Percentiles rank a stretch among this genome's conserved stretches.
Evolutionary conservation across 768 basidiomycete species (phyloP).

Genomic region (Trametopsis cervina): DNA sequence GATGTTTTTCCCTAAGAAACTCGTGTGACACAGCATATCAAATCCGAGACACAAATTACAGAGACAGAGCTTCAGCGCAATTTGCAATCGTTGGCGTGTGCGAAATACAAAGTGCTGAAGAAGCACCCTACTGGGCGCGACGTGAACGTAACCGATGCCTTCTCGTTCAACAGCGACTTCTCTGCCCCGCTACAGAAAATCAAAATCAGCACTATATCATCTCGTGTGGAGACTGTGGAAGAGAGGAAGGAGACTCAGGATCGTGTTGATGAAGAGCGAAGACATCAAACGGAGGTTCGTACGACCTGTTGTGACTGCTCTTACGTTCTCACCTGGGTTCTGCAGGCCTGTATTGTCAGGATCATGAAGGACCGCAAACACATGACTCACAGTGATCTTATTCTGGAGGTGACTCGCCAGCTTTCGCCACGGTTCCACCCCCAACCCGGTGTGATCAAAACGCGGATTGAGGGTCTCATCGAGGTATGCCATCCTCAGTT

Average conservation of each 20-base stretch:
- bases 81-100: slow-evolving; percentile 92
- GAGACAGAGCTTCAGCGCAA: slow-evolving; percentile 82
- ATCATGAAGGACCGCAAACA: slow-evolving; percentile 96
- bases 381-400: slow-evolving; percentile 81
- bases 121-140: slow-evolving; percentile 89
- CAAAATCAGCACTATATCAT: slow-evolving; percentile 87
- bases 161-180: slow-evolving; percentile 86
- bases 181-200: slow-evolving; percentile 78
- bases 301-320: not conserved
- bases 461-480: slow-evolving; percentile 86
- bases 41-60: slow-evolving; percentile 63
- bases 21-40: slow-evolving; percentile 64
- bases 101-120: slow-evolving; percentile 86
- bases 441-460: slow-evolving; percentile 83
- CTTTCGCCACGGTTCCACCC: slow-evolving; percentile 81
- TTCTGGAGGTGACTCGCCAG: slow-evolving; percentile 88
- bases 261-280: slow-evolving; percentile 87
- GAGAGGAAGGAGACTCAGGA: slow-evolving; percentile 89
- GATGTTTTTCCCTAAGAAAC: not conserved
- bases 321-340: not conserved
- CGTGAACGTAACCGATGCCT: slow-evolving; percentile 65
- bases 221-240: slow-evolving; percentile 78
- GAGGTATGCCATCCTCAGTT: slow-evolving; percentile 49
- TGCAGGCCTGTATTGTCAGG: slow-evolving; percentile 93
- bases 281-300: slow-evolving; percentile 81